Base-by-base conservation (phyloP, 2,329 filamentous ascomycete species). In the Cladophialophora bantiana region DNA sequence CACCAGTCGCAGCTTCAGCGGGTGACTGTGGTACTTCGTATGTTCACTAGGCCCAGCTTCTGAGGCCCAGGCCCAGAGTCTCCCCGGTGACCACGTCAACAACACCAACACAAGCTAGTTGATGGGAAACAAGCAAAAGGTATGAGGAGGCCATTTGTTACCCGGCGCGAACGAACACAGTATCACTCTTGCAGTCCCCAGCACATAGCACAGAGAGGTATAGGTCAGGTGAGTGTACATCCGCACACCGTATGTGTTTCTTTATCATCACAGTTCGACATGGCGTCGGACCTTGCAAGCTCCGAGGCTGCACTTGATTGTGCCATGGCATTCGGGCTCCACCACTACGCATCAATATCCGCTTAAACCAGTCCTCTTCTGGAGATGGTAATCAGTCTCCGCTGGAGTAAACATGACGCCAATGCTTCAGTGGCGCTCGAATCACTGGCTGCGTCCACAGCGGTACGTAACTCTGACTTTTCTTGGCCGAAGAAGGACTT, bases 311-410 rank as follows among this genome's bases (percentile, higher is more conserved):
- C 54, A 53, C 26, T 45, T 36, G 9, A 35, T 31, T 50, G 34
- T 45, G 55, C 40, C 57, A 18, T 34, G 57, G 42, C 3, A 40
- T 50, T 20, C 40, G 26, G 36, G 55, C 62, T 66, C 66, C 66
- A 68, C 66, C 31, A 10, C 54, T 32, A 59, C 53, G 53, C 62
- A 65, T 68, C 57, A 62, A 55, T 59, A 61, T 38, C 36, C 62
- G 34, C 45, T 55, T 32, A 32, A 61, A 34, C 38, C 45, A 31
- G 15, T 45, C 48, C 38, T 38, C 52, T 53, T 38, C 31, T 13
- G 59, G 18, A 15, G 18, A 9, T 31, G 35, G 31, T 50, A 18
- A 40, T 52, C 48, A 36, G 15, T 36, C 38, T 59, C 57, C 57
- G 38, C 59, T 53, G 45, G 45, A 13, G 15, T 12, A 48, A 35